These are phyloP conservation scores for Phyllosticta citriasiana DNA, from an alignment of 2,329 filamentous ascomycete genomes.

Conservation along the genomic window DNA sequence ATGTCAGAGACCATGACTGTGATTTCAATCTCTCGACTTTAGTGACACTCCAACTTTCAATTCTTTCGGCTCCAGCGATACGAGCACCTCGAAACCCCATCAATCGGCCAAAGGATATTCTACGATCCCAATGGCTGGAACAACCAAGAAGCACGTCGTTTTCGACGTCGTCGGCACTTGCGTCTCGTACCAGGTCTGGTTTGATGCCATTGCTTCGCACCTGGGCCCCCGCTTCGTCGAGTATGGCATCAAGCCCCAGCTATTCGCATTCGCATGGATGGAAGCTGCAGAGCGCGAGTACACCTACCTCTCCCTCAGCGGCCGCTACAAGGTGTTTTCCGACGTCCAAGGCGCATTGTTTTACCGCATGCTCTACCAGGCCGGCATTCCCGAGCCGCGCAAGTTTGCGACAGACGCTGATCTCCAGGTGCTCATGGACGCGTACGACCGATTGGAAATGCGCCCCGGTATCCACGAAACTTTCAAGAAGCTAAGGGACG, in stretches of 20 bases:
- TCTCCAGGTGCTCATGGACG: slow-evolving; percentile 28
- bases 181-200: slow-evolving; percentile 38
- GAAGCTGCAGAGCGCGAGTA: slow-evolving; percentile 40
- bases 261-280: slow-evolving; percentile 40
- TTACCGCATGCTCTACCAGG: slow-evolving; percentile 38
- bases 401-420: slow-evolving; percentile 35
- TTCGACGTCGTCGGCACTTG: slow-evolving; percentile 43
- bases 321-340: slow-evolving; percentile 34
- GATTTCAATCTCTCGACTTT: background rate
- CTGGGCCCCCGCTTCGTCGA: slow-evolving; percentile 33
- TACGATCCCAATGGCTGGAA: background rate
- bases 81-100: background rate
- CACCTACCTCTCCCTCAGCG: slow-evolving; percentile 39
- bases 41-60: background rate
- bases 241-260: slow-evolving; percentile 30
- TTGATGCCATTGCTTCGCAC: slow-evolving; percentile 30
- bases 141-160: slow-evolving; percentile 13
- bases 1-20: background rate
- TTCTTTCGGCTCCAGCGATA: background rate
- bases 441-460: slow-evolving; percentile 24
- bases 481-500: slow-evolving; percentile 32
- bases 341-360: slow-evolving; percentile 37
- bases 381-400: slow-evolving; percentile 35
- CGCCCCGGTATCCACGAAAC: slow-evolving; percentile 34
- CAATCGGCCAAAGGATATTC: background rate